These are phyloP conservation scores for Clonostachys rosea DNA, from an alignment of 2,329 filamentous ascomycete species.

Conservation along the genomic window DNA sequence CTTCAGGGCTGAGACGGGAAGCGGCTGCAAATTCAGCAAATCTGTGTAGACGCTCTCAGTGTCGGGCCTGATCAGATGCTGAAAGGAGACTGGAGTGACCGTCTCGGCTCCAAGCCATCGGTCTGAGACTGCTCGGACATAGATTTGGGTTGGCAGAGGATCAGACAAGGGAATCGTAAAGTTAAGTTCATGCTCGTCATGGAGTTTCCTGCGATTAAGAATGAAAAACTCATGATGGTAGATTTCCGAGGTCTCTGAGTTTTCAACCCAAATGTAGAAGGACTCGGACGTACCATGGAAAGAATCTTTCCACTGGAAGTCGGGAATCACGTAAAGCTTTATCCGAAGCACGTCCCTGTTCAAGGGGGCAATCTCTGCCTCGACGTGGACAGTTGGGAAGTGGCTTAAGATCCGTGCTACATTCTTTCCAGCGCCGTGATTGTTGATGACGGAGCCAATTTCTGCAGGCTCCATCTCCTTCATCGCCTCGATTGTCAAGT, in stretches of 20 bases:
- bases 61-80: conserved; percentile 94
- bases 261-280: conserved; percentile 99
- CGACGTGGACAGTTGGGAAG: conserved; percentile 87
- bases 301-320: conserved; percentile 92
- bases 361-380: conserved; percentile 90
- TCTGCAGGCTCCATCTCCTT: conserved; percentile 91
- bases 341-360: conserved; percentile 95
- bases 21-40: conserved; percentile 82
- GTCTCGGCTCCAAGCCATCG: conserved; percentile 96
- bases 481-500: conserved; percentile 73
- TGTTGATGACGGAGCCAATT: conserved; percentile 87
- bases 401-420: conserved; percentile 80
- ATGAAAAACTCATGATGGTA: conserved; percentile 98
- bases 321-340: conserved; percentile 77
- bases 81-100: conserved; percentile 91
- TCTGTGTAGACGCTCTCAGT: conserved; percentile 98
- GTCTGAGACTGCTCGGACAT: conserved; percentile 90
- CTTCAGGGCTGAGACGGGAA: conserved; percentile 82
- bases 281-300: conserved; percentile 92
- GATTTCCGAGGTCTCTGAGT: conserved; percentile 95
- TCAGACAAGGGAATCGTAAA: conserved; percentile 96
- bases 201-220: conserved; percentile 79
- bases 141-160: conserved; percentile 91
- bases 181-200: conserved; percentile 95
- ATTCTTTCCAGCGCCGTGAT: conserved; percentile 78